Evolutionary conservation across 2,329 filamentous ascomycete species (phyloP), one percentile per base, ranked within the genome.

Genomic region (Alternaria arborescens): DNA sequence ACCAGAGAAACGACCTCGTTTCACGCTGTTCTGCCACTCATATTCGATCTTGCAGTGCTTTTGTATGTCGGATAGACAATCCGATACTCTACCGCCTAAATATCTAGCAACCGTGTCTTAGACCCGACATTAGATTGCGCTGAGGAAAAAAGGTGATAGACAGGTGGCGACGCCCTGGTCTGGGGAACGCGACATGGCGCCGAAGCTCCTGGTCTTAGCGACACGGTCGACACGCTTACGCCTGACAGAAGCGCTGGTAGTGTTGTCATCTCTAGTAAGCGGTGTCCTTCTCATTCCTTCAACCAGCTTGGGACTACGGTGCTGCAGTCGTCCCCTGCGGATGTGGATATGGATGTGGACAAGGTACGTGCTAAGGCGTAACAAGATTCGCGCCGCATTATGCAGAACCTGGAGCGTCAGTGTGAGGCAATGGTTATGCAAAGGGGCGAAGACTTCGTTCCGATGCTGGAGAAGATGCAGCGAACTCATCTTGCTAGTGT

Each of bases 161-260:
- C 3, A n/a, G 5, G n/a, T 18, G 0, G 36, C 36, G 16, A n/a
- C 14, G 14, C 7, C 7, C 7, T 2, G 7, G 0, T 40, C 2
- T 40, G n/a, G 36, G 8, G 36, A 20, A 40, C 3, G 1, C 8
- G 36, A 11, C 4, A 40, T 11, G 4, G 36, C 8, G n/a, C 36
- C 4, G 0, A 40, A 10, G n/a, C n/a, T 18, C 36, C 20, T 40
- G 8, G 36, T 11, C 36, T 40, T 0, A 2, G 8, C 8, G n/a
- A 20, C 8, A 20, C 11, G 8, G 10, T 40, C 8, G n/a, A 10
- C 18, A 40, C n/a, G 8, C 36, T 40, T 8, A 20, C 36, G n/a
- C n/a, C 36, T 18, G 8, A 1, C 4, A 40, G 1, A 2, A 20
- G 36, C 20, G 24, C 36, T 11, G n/a, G 11, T 20, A 3, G 20